Conservation (phyloP, 2,329 filamentous ascomycete species). For the Penicillium aurantiogriseum region DNA sequence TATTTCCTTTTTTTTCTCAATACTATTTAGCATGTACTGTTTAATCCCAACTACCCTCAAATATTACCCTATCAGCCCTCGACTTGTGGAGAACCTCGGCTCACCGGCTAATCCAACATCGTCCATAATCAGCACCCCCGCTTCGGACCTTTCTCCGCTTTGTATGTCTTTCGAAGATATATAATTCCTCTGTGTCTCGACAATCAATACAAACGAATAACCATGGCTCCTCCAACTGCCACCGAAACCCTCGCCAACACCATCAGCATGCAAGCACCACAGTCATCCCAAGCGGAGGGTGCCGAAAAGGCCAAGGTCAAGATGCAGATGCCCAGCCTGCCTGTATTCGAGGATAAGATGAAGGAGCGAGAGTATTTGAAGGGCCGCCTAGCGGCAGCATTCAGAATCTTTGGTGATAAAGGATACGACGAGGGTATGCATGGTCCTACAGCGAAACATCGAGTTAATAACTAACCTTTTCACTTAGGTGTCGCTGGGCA, state of each 20-base stretch:
- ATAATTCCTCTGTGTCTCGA: background rate
- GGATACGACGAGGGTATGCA: conserved; percentile 52
- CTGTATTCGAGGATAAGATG: conserved; percentile 43
- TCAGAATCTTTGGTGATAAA: conserved; percentile 58
- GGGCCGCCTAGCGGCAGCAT: conserved; percentile 54
- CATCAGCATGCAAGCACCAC: conserved; percentile 18
- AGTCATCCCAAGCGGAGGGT: conserved; percentile 25
- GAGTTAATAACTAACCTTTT: background rate
- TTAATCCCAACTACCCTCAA: background rate
- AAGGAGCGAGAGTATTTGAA: conserved; percentile 56
- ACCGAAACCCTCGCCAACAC: conserved; percentile 24
- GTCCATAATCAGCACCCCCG: conserved; percentile 10
- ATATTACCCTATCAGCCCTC: background rate
- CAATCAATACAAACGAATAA: background rate
- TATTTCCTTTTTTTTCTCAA: background rate
- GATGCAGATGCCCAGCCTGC: conserved; percentile 34
- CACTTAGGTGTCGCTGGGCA: conserved; percentile 59
- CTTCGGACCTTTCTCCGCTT: too few species aligned
- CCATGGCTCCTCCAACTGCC: conserved; percentile 32
- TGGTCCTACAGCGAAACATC: background rate
- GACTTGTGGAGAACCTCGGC: conserved; percentile 8
- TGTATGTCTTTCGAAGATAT: background rate
- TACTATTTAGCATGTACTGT: background rate
- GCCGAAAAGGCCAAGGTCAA: conserved; percentile 33
- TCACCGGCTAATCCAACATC: conserved; percentile 1